A percentile compares a stretch with the other conserved stretches of the same genome.
Conservation (phyloP, 1,284 basidiomycete species). For the Anthracocystis walkeri region DNA sequence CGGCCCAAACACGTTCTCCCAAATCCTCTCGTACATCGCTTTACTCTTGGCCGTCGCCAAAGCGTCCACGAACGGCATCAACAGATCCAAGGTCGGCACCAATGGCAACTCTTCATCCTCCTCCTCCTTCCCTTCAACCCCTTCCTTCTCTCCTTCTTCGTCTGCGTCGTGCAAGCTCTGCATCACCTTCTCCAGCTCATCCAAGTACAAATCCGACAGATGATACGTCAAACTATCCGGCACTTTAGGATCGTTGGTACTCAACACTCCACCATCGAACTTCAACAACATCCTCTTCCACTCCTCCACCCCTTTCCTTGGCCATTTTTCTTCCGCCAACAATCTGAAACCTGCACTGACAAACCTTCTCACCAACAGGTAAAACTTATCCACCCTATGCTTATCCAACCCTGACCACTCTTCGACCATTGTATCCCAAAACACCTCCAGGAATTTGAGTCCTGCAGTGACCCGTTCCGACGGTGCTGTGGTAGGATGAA, state of each 20-base stretch:
- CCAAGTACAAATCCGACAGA: slow-evolving; percentile 87
- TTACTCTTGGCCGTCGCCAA: slow-evolving; percentile 77
- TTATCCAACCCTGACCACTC: slow-evolving; percentile 95
- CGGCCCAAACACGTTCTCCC: slow-evolving; percentile 77
- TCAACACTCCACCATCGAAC: slow-evolving; percentile 21
- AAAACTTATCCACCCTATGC: slow-evolving; percentile 86
- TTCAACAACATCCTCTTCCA: slow-evolving; percentile 33
- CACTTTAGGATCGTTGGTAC: slow-evolving; percentile 75
- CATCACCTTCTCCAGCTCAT: slow-evolving; percentile 85
- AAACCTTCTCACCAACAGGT: slow-evolving; percentile 90
- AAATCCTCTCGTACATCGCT: slow-evolving; percentile 78
- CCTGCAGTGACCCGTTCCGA: slow-evolving; percentile 72
- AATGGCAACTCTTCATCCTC: slow-evolving; percentile 33
- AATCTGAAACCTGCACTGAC: slow-evolving; percentile 86
- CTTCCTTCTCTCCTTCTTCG: slow-evolving; percentile 1
- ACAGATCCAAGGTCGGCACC: slow-evolving; percentile 74
- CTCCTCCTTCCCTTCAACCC: slow-evolving; percentile 7
- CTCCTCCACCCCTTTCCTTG: slow-evolving; percentile 67
- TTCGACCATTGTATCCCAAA: slow-evolving; percentile 87
- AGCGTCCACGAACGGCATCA: slow-evolving; percentile 78
- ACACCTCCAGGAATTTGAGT: slow-evolving; percentile 83
- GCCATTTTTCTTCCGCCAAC: slow-evolving; percentile 80
- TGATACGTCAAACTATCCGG: slow-evolving; percentile 80
- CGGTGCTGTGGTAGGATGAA: slow-evolving; percentile 23
- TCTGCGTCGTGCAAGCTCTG: slow-evolving; percentile 15